These are phyloP conservation scores for Nakazawaea wyomingensis DNA, from an alignment of 805 yeast genomes.

Conservation along the genomic window DNA sequence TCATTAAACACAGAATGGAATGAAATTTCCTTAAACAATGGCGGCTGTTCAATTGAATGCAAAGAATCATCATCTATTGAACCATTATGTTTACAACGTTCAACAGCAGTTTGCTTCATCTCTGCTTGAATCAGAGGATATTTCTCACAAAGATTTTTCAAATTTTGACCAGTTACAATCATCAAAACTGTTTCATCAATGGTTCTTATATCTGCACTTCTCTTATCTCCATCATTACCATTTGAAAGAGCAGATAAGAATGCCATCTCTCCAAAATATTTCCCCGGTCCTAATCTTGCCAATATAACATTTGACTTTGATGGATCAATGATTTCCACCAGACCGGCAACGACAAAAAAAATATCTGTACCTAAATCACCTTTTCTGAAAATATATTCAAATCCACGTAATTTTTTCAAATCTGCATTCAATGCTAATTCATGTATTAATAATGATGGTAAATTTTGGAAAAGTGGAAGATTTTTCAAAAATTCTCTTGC, in stretches of 20 bases:
- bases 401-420: conserved; percentile 45
- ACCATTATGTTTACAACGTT: conserved; percentile 33
- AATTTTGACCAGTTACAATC: conserved; percentile 49
- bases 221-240: conserved; percentile 17
- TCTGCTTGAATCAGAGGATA: conserved; percentile 57
- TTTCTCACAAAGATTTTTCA: conserved; percentile 48
- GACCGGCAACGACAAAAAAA: conserved; percentile 62
- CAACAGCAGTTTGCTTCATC: conserved; percentile 55
- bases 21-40: conserved; percentile 5
- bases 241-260: conserved; percentile 45
- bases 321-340: conserved; percentile 58
- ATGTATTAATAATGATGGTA: conserved; percentile 58
- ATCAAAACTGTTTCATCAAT: conserved; percentile 55
- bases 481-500: conserved; percentile 49
- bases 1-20: conserved; percentile 14
- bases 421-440: conserved; percentile 61
- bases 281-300: conserved; percentile 57
- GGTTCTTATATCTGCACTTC: conserved; percentile 65
- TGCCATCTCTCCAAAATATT: conserved; percentile 76
- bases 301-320: conserved; percentile 35
- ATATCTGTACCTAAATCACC: conserved; percentile 61
- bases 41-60: not conserved
- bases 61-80: conserved; percentile 20
- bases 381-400: conserved; percentile 55
- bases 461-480: conserved; percentile 51